Conservation (phyloP, 2,329 filamentous ascomycete genomes). For the Ophidiomyces ophidiicola region DNA sequence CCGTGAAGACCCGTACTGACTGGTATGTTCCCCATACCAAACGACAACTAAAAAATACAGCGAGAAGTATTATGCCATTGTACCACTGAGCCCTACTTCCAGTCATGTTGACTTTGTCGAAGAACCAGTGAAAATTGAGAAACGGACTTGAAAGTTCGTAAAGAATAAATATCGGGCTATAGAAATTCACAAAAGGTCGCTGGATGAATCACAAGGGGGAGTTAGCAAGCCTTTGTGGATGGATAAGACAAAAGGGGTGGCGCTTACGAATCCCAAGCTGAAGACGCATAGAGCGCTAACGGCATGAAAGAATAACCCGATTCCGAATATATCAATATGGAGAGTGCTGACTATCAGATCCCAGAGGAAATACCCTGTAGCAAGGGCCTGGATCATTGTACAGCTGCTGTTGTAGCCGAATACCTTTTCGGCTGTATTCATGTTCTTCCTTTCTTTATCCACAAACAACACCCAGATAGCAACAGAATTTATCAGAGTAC, state of each 20-base stretch:
- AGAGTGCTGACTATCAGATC: slow-evolving; percentile 46
- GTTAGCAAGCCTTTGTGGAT: background rate
- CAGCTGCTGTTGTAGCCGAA: slow-evolving; percentile 50
- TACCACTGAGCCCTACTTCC: slow-evolving; percentile 50
- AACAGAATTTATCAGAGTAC: slow-evolving; percentile 42
- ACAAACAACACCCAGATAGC: slow-evolving; percentile 47
- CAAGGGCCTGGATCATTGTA: slow-evolving; percentile 49
- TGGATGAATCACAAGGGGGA: slow-evolving; percentile 21
- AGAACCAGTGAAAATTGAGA: slow-evolving; percentile 59
- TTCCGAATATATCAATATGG: slow-evolving; percentile 47
- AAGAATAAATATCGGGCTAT: slow-evolving; percentile 52
- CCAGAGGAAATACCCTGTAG: slow-evolving; percentile 53
- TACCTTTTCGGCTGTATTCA: slow-evolving; percentile 43
- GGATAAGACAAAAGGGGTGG: slow-evolving; percentile 9
- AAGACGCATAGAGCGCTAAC: slow-evolving; percentile 50
- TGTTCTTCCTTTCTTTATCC: slow-evolving; percentile 44
- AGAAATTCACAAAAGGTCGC: slow-evolving; percentile 55
- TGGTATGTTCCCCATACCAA: slow-evolving; percentile 52
- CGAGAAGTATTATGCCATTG: slow-evolving; percentile 49
- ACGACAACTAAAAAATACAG: slow-evolving; percentile 49
- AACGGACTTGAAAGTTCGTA: slow-evolving; percentile 56
- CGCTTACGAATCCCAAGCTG: slow-evolving; percentile 50
- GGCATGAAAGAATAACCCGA: slow-evolving; percentile 51
- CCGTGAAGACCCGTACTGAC: slow-evolving; percentile 46
- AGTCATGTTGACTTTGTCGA: slow-evolving; percentile 54